Percentiles rank a stretch among this genome's conserved stretches.
These are phyloP conservation scores for Coemansia sp. DNA, from an alignment of 192 early-diverging fungal genomes.

Conservation along the genomic window DNA sequence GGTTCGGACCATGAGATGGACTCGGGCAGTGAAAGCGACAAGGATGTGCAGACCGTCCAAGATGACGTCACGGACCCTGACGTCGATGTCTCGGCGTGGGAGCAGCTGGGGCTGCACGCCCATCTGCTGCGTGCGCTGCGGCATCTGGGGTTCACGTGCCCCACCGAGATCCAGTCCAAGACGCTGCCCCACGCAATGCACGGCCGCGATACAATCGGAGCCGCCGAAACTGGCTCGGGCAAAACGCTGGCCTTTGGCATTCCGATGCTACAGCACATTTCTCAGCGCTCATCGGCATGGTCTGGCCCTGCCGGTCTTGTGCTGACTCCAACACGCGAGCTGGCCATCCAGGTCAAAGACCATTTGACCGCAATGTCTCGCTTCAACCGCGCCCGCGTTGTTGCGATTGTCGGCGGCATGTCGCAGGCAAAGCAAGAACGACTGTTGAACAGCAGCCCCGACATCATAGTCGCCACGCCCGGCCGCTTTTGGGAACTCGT, in stretches of 20 bases:
- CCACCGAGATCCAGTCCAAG: slow-evolving; percentile 86
- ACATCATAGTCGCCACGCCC: slow-evolving; percentile 79
- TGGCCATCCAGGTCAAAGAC: slow-evolving; percentile 91
- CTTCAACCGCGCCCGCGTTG: slow-evolving; percentile 56
- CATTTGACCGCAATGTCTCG: slow-evolving; percentile 63
- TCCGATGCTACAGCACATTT: slow-evolving; percentile 74
- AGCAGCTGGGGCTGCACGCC: slow-evolving; percentile 56
- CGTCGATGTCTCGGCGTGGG: slow-evolving; percentile 74
- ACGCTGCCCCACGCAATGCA: slow-evolving; percentile 67
- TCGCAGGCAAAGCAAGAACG: slow-evolving; percentile 87
- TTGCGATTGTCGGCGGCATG: slow-evolving; percentile 92
- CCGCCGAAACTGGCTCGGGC: slow-evolving; percentile 92
- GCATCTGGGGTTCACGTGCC: slow-evolving; percentile 67
- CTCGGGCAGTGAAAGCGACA: slow-evolving; percentile 4
- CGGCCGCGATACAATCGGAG: slow-evolving; percentile 86
- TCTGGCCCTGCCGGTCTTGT: slow-evolving; percentile 60
- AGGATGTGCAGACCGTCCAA: neutral
- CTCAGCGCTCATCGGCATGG: slow-evolving; percentile 44
- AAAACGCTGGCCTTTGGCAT: slow-evolving; percentile 96
- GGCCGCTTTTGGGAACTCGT: slow-evolving; percentile 73
- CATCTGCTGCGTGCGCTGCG: slow-evolving; percentile 65
- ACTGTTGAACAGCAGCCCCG: slow-evolving; percentile 59
- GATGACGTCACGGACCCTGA: slow-evolving; percentile 15
- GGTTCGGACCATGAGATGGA: slow-evolving; percentile 18
- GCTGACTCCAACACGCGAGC: slow-evolving; percentile 89